phyloP scores from a whole-genome alignment of 345 rosid genomes.

The Toxicodendron radicans region DNA sequence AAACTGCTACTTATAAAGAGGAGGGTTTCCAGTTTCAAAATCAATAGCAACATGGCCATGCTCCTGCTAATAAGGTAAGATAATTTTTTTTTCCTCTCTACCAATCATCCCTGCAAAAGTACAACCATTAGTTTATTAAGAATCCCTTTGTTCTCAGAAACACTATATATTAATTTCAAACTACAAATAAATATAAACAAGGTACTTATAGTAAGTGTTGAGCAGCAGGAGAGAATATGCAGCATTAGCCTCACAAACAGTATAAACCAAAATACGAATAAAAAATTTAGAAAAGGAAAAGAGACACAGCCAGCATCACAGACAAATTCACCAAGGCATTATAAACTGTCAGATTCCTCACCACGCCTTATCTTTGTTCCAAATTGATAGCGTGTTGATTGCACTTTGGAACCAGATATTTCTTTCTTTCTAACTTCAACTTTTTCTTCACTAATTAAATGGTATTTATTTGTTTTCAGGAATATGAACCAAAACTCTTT shows the following conservation, averaged over 20 bases:
- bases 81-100: background rate
- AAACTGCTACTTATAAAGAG: background rate
- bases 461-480: background rate
- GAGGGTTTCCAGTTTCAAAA: background rate
- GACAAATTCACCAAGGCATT: slow-evolving; percentile 6
- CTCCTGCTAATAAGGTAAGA: background rate
- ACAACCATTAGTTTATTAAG: background rate
- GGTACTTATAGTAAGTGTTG: no score
- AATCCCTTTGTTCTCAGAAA: background rate
- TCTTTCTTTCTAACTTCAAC: background rate
- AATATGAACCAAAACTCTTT: slow-evolving; percentile 2
- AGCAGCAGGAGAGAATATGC: background rate
- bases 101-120: background rate
- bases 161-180: background rate
- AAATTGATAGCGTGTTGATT: background rate
- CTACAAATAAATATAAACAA: no score
- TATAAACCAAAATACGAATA: background rate
- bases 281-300: background rate
- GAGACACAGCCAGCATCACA: background rate
- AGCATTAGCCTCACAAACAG: background rate
- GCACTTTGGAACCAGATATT: background rate
- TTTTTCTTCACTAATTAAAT: background rate
- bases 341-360: slow-evolving; percentile 8
- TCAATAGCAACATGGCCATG: background rate
- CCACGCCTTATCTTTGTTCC: slow-evolving; percentile 6